Evolutionary conservation across 2,329 filamentous ascomycete genomes (phyloP), one percentile per base, ranked within the genome.

Genomic region (Aspergillus calidoustus): DNA sequence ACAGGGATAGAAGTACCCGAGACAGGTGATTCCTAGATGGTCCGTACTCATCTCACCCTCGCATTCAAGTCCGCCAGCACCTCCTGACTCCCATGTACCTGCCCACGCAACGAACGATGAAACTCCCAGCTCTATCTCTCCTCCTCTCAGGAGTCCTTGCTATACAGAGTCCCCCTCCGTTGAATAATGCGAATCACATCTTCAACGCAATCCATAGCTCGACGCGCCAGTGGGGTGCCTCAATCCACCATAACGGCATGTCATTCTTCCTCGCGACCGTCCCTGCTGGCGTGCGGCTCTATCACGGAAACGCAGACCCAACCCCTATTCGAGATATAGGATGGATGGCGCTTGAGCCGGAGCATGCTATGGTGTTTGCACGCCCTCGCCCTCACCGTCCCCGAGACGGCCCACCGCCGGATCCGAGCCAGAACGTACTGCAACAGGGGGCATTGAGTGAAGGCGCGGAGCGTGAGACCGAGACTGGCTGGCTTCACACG

Each of bases 261-360:
- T 87, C 87, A 1, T 83, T 90, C 67, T 90, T 92, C 68, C 80
- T 89, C 0, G 89, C 85, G 0, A 84, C 82, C 0, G 82, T 93
- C 0, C 89, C 90, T 0, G 78, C 79, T 17, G 88, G 87, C 2
- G 89, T 87, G 0, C 77, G 87, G 38, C 74, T 92, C 8, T 91
- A 92, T 68, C 90, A 93, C 70, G 90, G 90, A 13, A 83, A 81
- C 0, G 66, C 66, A 7, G 72, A 69, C 0, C 66, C 78, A 0
- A 74, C 82, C 1, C 77, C 81, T 0, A 82, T 90, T 0, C 73
- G 75, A 2, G 83, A 81, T 0, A 83, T 82, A 2, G 87, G 92
- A 68, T 92, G 90, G 89, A 79, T 93, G 1, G 90, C 90, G 0
- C 92, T 92, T 69, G 90, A 93, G 72, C 83, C 89, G 3, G 90